Conservation (phyloP, 164 flowering plant species). For the Macadamia tetraphylla region DNA sequence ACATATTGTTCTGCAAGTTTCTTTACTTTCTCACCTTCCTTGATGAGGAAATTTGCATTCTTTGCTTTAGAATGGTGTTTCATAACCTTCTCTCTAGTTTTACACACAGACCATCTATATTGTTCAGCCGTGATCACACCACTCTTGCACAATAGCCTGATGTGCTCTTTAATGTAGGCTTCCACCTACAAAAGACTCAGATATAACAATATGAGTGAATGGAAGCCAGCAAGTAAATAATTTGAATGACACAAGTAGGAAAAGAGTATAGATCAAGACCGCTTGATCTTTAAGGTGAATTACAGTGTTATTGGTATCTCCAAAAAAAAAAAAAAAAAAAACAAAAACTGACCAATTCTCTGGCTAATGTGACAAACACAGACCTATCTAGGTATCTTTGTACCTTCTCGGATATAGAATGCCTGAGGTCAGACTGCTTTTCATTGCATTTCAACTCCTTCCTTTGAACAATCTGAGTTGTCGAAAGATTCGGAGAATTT, state of each 20-base stretch:
- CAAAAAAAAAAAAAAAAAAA: neutral
- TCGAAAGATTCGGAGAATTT: conserved; percentile 23
- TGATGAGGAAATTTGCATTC: conserved; percentile 87
- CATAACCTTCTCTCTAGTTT: conserved; percentile 95
- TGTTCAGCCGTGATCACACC: conserved; percentile 82
- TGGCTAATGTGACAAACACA: neutral
- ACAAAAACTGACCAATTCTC: neutral
- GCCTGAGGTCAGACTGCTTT: conserved; percentile 30
- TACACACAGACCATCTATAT: conserved; percentile 82
- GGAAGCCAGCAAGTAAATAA: neutral
- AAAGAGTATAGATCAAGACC: neutral
- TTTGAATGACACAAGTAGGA: neutral
- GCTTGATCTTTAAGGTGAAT: neutral
- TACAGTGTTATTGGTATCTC: too few relatives aligned
- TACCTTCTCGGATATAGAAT: conserved; percentile 60
- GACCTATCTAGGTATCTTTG: neutral
- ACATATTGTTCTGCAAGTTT: conserved; percentile 90
- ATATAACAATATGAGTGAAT: neutral
- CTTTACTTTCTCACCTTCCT: conserved; percentile 94
- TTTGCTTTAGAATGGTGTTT: conserved; percentile 68
- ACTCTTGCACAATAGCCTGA: conserved; percentile 90
- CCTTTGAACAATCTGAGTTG: conserved; percentile 20
- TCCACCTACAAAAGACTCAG: conserved; percentile 51
- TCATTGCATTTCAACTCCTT: conserved; percentile 30
- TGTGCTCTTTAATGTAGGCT: conserved; percentile 90